Base-by-base conservation (phyloP, 2,329 filamentous ascomycete genomes). In the Alternaria triticina region DNA sequence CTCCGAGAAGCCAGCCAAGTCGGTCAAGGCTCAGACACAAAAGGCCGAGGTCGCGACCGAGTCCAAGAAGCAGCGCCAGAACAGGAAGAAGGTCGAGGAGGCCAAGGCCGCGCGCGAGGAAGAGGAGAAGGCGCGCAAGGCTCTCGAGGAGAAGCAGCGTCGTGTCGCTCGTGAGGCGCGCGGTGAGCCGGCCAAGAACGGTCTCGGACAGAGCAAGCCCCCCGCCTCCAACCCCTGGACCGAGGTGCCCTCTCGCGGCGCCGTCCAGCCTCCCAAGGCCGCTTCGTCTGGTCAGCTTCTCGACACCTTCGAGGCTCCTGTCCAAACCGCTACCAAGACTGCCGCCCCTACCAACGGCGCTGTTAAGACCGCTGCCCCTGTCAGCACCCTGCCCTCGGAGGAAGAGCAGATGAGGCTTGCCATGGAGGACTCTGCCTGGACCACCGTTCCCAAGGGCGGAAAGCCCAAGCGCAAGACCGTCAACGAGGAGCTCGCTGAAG, bases 41-140 rank as follows among this genome's bases (percentile, higher is more conserved):
- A 83, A 85, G 44, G 85, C 81, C 60, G 77, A 79, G 56, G 65
- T 69, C 22, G 64, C 87, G 52, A 87, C 86, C 17, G 92, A 97
- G 85, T 91, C 91, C 20, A 97, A 97, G 90, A 97, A 97, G 86
- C 93, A 97, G 84, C 90, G 94, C 64, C 94, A 97, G 84, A 96
- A 97, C 83, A 88, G 90, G 70, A 89, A 91, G 84, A 97, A 97
- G 88, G 89, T 88, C 40, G 94, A 97, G 82, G 90, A 89, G 61
- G 89, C 89, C 74, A 96, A 93, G 85, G 84, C 86, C 28, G 86
- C 88, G 61, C 89, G 91, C 28, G 90, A 94, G 76, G 91, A 92
- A 72, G 88, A 91, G 1, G 94, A 97, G 82, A 88, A 89, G 76
- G 86, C 92, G 74, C 90, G 94, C 75, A 92, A 93, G 83, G 83